Percentiles rank a stretch among this genome's conserved stretches.
Conservation (phyloP, 2,329 filamentous ascomycete genomes). For the Penicillium janthinellum region DNA sequence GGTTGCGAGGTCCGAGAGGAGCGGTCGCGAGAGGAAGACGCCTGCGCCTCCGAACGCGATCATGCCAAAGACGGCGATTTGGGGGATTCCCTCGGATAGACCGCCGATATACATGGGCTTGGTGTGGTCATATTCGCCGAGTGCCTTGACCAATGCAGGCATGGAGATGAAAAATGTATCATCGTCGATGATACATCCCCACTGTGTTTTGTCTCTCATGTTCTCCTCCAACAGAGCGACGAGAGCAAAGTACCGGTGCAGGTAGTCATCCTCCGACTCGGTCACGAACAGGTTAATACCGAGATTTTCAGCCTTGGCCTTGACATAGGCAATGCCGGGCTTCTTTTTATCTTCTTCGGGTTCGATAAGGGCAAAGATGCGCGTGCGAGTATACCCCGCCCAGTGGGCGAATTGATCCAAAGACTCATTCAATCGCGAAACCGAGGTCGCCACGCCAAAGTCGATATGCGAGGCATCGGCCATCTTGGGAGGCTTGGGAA, state of each 20-base stretch:
- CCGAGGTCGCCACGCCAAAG: conserved; percentile 60
- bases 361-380: conserved; percentile 57
- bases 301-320: conserved; percentile 39
- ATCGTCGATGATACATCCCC: conserved; percentile 63
- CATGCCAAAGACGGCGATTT: conserved; percentile 56
- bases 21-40: conserved; percentile 58
- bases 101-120: conserved; percentile 58
- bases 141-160: conserved; percentile 51
- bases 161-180: conserved; percentile 66
- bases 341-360: conserved; percentile 29
- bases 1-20: conserved; percentile 52
- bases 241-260: conserved; percentile 60
- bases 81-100: conserved; percentile 58
- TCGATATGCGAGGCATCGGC: conserved; percentile 55
- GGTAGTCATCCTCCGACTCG: conserved; percentile 39
- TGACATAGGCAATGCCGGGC: conserved; percentile 25
- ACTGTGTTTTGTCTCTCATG: conserved; percentile 50
- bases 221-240: conserved; percentile 53
- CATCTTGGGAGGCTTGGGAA: conserved; percentile 47
- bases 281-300: conserved; percentile 47
- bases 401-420: conserved; percentile 58
- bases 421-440: conserved; percentile 54
- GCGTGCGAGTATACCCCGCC: conserved; percentile 55
- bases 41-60: conserved; percentile 66
- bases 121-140: conserved; percentile 53